These are phyloP conservation scores for Haberlea rhodopensis DNA, from an alignment of 257 asterid species.

Conservation along the genomic window DNA sequence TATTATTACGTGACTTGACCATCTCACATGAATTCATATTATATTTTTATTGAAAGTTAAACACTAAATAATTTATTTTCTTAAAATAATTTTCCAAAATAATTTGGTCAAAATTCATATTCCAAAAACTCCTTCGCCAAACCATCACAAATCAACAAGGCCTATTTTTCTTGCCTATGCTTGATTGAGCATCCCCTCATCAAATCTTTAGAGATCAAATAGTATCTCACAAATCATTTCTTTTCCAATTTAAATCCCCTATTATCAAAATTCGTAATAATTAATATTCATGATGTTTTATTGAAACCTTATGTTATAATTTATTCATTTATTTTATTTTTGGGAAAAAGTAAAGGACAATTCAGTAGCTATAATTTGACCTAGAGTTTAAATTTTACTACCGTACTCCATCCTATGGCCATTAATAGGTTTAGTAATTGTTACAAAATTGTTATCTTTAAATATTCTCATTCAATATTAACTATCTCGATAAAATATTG, in stretches of 20 bases:
- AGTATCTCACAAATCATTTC: conserved; percentile 58
- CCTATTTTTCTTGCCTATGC: conserved; percentile 20
- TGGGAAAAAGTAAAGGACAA: neutral
- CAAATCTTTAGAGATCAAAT: conserved; percentile 51
- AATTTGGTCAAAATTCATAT: neutral
- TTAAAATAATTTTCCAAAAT: no score
- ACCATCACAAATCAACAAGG: neutral
- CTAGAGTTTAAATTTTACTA: no score
- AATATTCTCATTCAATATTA: no score
- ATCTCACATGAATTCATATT: no score
- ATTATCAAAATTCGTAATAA: no score
- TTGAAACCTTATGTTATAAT: neutral
- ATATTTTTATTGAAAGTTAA: no score
- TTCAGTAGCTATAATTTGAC: conserved; percentile 5
- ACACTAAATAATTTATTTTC: no score
- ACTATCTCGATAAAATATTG: no score
- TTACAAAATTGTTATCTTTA: no score
- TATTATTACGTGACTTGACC: no score
- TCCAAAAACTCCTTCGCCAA: neutral
- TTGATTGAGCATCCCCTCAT: conserved; percentile 36
- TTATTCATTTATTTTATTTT: neutral
- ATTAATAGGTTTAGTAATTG: no score
- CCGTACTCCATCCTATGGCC: no score
- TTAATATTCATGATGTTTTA: neutral
- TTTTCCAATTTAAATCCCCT: neutral